These are phyloP conservation scores for Ziziphus jujuba DNA, from an alignment of 306 rosid genomes.

Conservation along the genomic window DNA sequence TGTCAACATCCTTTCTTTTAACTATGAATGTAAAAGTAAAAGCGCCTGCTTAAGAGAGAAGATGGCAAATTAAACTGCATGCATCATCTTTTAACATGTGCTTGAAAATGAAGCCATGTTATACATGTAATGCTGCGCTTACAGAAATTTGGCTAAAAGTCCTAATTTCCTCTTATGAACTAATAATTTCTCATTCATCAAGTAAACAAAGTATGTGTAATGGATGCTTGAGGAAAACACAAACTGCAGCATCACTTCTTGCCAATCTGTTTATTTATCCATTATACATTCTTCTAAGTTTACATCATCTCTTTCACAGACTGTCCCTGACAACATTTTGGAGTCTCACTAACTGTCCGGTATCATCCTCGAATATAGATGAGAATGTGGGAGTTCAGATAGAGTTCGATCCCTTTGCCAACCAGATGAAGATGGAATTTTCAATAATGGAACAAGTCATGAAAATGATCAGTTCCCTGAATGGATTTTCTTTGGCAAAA, in stretches of 20 bases:
- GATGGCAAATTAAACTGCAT: too few relatives aligned
- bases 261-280: background rate
- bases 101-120: too few relatives aligned
- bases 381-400: conserved; percentile 82
- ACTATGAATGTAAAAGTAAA: too few relatives aligned
- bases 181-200: too few relatives aligned
- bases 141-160: too few relatives aligned
- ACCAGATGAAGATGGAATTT: conserved; percentile 63
- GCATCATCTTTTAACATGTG: too few relatives aligned
- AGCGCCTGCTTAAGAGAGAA: too few relatives aligned
- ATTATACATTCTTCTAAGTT: background rate
- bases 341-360: conserved; percentile 69
- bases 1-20: too few relatives aligned
- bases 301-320: conserved; percentile 38
- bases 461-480: conserved; percentile 41
- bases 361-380: conserved; percentile 71
- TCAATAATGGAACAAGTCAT: conserved; percentile 40
- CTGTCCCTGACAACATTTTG: conserved; percentile 62
- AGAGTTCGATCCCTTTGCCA: conserved; percentile 76
- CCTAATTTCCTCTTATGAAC: too few relatives aligned
- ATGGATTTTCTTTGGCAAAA: conserved; percentile 65
- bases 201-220: too few relatives aligned
- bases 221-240: conserved; percentile 92
- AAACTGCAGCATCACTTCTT: background rate
- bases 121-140: too few relatives aligned